Evolutionary conservation across 2,329 filamentous ascomycete genomes (phyloP).

Genomic region (Calonectria hawksworthii): DNA sequence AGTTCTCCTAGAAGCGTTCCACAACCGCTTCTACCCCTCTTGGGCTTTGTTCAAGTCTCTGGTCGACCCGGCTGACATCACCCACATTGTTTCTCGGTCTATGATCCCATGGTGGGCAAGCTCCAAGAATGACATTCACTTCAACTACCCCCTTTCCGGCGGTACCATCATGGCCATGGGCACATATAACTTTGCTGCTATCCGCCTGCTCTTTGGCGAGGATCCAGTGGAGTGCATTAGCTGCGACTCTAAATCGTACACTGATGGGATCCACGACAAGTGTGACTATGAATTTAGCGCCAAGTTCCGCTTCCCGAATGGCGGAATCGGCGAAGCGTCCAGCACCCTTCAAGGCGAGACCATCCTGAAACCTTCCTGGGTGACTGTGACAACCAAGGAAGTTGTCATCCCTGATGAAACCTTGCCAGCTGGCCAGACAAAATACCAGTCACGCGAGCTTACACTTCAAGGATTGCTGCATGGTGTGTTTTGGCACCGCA

Average conservation of each 20-base stretch:
- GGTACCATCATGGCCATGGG: neutral
- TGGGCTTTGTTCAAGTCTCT: neutral
- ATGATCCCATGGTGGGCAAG: neutral
- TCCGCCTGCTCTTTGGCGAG: neutral
- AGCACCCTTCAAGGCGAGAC: neutral
- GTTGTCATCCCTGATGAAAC: neutral
- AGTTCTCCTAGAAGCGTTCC: neutral
- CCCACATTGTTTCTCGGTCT: neutral
- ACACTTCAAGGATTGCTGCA: neutral
- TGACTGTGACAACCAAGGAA: neutral
- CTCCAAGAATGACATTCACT: neutral
- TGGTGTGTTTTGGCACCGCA: neutral
- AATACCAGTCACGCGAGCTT: neutral
- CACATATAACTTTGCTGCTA: neutral
- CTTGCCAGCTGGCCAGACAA: neutral
- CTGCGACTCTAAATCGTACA: neutral
- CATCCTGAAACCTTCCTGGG: neutral
- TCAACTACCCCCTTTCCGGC: neutral
- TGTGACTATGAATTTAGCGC: neutral
- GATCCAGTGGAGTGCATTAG: neutral
- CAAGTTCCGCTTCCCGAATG: neutral
- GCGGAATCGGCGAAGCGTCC: neutral
- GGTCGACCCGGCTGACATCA: neutral
- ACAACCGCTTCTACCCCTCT: neutral
- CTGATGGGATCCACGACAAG: neutral